Conservation (phyloP, 1,284 basidiomycete genomes). For the Bjerkandera adusta region DNA sequence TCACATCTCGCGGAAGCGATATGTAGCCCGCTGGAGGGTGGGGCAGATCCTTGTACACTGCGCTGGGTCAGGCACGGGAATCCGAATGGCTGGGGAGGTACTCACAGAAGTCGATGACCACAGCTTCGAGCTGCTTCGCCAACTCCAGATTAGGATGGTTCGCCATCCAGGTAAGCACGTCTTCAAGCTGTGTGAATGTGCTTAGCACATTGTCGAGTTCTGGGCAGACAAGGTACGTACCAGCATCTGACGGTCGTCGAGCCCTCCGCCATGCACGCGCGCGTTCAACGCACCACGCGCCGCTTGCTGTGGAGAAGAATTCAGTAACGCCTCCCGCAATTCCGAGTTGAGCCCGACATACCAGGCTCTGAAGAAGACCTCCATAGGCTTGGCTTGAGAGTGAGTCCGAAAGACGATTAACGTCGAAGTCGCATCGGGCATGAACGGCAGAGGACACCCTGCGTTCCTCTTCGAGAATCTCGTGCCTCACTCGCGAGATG, state of each 20-base stretch:
- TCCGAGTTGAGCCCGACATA: no score
- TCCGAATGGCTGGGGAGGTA: background rate
- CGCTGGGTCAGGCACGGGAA: background rate
- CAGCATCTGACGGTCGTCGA: constrained; percentile 64
- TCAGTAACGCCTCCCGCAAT: no score
- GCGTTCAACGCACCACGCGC: background rate
- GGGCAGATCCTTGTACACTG: constrained; percentile 69
- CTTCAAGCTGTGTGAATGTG: constrained; percentile 54
- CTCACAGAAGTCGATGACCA: constrained; percentile 43
- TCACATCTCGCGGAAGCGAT: constrained; percentile 20
- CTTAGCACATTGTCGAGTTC: background rate
- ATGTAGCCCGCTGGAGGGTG: constrained; percentile 71
- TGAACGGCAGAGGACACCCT: no score
- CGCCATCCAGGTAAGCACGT: constrained; percentile 61
- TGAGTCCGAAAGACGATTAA: no score
- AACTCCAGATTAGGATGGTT: constrained; percentile 45
- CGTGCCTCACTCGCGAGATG: no score
- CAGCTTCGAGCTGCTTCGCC: constrained; percentile 43
- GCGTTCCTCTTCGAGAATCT: no score
- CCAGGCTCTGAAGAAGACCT: no score
- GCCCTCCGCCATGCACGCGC: constrained; percentile 23
- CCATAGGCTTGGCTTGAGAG: no score
- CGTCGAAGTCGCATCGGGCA: no score
- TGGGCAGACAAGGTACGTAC: constrained; percentile 23
- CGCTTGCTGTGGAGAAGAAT: no score